Percentiles rank a stretch among this genome's conserved stretches.
phyloP scores from a whole-genome alignment of 257 asterid species.

The Ehretia macrophylla region DNA sequence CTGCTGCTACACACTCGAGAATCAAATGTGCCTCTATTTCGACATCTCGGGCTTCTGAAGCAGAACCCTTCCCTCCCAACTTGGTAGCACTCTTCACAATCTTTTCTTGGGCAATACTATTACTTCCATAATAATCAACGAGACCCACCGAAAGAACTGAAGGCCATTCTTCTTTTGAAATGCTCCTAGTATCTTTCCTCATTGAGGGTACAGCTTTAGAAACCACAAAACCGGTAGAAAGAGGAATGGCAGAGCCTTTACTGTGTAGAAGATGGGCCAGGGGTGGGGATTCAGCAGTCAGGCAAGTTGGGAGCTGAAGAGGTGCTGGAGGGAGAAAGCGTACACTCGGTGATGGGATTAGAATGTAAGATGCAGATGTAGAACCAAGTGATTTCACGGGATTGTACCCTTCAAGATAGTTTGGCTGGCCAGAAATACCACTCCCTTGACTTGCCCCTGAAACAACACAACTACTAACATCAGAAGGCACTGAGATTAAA shows the following conservation, averaged over 20 bases:
- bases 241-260: slow-evolving; percentile 90
- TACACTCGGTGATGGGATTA: slow-evolving; percentile 87
- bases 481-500: slow-evolving; percentile 8
- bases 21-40: slow-evolving; percentile 65
- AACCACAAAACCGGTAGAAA: slow-evolving; percentile 81
- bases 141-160: slow-evolving; percentile 77
- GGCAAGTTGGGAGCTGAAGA: slow-evolving; percentile 91
- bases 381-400: slow-evolving; percentile 92
- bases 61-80: slow-evolving; percentile 47
- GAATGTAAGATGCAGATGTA: slow-evolving; percentile 68
- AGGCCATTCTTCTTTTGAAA: slow-evolving; percentile 94
- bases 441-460: slow-evolving; percentile 82
- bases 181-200: slow-evolving; percentile 61
- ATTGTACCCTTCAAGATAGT: slow-evolving; percentile 89
- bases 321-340: slow-evolving; percentile 82
- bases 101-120: slow-evolving; percentile 52
- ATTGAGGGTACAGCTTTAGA: slow-evolving; percentile 93
- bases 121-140: slow-evolving; percentile 88
- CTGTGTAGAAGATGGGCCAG: slow-evolving; percentile 96
- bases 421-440: slow-evolving; percentile 46
- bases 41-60: slow-evolving; percentile 54
- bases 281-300: slow-evolving; percentile 97
- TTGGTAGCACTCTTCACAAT: slow-evolving; percentile 46
- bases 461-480: slow-evolving; percentile 8
- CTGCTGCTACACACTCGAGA: slow-evolving; percentile 79